Percentiles rank a stretch among this genome's conserved stretches.
Evolutionary conservation across 2,329 filamentous ascomycete genomes (phyloP).

Genomic region (Xylariaceae sp.): DNA sequence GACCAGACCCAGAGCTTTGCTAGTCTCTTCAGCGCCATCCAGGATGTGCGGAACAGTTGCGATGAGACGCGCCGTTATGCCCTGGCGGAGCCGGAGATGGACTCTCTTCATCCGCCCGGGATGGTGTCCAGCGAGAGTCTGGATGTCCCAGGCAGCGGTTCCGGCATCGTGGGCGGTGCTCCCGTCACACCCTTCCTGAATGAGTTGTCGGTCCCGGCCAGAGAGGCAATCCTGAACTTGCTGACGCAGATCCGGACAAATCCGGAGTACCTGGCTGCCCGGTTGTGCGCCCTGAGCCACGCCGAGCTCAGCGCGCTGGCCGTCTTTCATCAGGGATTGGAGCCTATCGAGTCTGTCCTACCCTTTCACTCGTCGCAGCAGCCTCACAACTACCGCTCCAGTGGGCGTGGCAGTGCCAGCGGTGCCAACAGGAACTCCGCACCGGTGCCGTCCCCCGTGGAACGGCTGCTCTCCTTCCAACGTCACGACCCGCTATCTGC

Average conservation of each 20-base stretch:
- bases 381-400: constrained; percentile 47
- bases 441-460: constrained; percentile 57
- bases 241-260: constrained; percentile 77
- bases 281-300: constrained; percentile 67
- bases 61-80: constrained; percentile 65
- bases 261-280: constrained; percentile 77
- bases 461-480: constrained; percentile 81
- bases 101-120: constrained; percentile 46
- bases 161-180: constrained; percentile 25
- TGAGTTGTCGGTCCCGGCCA: constrained; percentile 67
- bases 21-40: constrained; percentile 66
- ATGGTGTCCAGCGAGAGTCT: constrained; percentile 43
- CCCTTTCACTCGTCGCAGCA: constrained; percentile 29
- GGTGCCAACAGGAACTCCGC: constrained; percentile 38
- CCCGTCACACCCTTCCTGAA: constrained; percentile 53
- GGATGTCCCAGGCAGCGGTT: constrained; percentile 38
- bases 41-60: constrained; percentile 72
- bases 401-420: constrained; percentile 37
- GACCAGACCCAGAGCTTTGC: constrained; percentile 75
- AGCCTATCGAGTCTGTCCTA: constrained; percentile 76
- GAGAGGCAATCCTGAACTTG: constrained; percentile 71
- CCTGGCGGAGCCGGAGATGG: constrained; percentile 64
- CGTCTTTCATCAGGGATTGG: constrained; percentile 69
- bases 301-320: constrained; percentile 72
- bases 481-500: constrained; percentile 79